Evolutionary conservation across 176 grass and related monocot genomes (phyloP).

Genomic region (Eragrostis nindensis): DNA sequence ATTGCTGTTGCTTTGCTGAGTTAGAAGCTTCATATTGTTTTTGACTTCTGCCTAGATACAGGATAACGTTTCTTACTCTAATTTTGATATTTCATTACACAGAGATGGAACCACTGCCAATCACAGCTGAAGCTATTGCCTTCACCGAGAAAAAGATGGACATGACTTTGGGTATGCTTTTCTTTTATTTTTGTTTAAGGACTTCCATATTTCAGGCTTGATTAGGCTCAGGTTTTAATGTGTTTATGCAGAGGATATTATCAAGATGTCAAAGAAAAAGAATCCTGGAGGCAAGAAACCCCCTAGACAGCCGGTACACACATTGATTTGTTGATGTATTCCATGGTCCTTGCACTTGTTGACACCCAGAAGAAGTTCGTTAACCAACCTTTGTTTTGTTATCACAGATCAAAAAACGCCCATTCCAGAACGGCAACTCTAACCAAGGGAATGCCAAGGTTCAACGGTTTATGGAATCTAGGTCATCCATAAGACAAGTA

Average conservation of each 20-base stretch:
- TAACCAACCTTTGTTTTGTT: neutral
- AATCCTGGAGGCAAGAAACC: slow-evolving; percentile 59
- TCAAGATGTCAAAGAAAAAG: slow-evolving; percentile 99
- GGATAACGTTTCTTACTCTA: slow-evolving; percentile 4
- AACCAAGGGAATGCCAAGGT: slow-evolving; percentile 63
- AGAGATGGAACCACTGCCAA: slow-evolving; percentile 76
- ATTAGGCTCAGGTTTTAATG: slow-evolving; percentile 19
- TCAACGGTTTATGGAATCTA: slow-evolving; percentile 70
- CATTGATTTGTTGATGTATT: slow-evolving; percentile 23
- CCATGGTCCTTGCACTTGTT: slow-evolving; percentile 21
- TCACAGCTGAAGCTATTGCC: slow-evolving; percentile 74
- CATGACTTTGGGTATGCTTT: slow-evolving; percentile 83
- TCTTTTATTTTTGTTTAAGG: slow-evolving; percentile 26
- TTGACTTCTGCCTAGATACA: neutral
- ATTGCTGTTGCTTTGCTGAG: neutral
- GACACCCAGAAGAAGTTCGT: neutral
- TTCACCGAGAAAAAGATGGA: slow-evolving; percentile 99
- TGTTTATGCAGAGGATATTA: slow-evolving; percentile 76
- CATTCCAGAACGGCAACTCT: slow-evolving; percentile 60
- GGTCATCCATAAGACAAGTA: slow-evolving; percentile 89
- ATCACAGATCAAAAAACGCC: slow-evolving; percentile 72
- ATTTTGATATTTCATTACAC: neutral
- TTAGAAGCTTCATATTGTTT: neutral
- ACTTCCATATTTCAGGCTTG: neutral
- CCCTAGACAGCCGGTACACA: slow-evolving; percentile 66